Evolutionary conservation across 257 asterid genomes (phyloP).

Genomic region (Striga asiatica): DNA sequence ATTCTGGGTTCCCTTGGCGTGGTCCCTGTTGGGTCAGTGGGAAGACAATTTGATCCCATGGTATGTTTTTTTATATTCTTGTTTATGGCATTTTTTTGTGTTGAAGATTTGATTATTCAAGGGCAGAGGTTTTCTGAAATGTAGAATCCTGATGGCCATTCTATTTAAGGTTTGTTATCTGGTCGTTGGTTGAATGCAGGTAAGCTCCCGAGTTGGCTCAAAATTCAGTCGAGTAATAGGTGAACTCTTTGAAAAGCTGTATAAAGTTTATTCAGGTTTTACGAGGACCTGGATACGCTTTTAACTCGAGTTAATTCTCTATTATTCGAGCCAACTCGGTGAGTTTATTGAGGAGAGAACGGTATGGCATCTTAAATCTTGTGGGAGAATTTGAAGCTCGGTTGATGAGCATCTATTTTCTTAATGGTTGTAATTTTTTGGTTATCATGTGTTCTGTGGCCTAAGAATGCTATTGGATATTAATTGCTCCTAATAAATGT

Average conservation of each 20-base stretch:
- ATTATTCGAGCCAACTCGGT: constrained; percentile 58
- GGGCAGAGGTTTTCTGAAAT: neutral
- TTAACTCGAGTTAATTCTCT: constrained; percentile 29
- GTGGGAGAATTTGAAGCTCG: neutral
- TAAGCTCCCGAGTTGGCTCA: constrained; percentile 63
- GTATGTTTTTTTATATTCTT: constrained; percentile 26
- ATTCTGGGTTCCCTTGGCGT: constrained; percentile 65
- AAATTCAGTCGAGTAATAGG: constrained; percentile 50
- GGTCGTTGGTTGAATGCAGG: constrained; percentile 57
- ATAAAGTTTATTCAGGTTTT: constrained; percentile 43
- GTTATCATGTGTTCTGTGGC: neutral
- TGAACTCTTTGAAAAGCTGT: constrained; percentile 46
- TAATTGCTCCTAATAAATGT: too few relatives aligned
- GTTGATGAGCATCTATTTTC: neutral
- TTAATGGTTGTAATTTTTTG: neutral
- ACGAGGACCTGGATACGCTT: constrained; percentile 50
- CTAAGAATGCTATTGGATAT: too few relatives aligned
- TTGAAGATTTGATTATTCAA: too few relatives aligned
- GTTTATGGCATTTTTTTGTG: constrained; percentile 4
- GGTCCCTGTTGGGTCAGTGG: constrained; percentile 52
- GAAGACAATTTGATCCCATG: constrained; percentile 70
- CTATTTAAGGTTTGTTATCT: constrained; percentile 25
- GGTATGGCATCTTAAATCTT: constrained; percentile 18
- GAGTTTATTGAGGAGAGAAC: constrained; percentile 33
- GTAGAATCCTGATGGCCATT: constrained; percentile 8